Conservation (phyloP, 1,284 basidiomycete genomes). For the Calocybe gambosa region DNA sequence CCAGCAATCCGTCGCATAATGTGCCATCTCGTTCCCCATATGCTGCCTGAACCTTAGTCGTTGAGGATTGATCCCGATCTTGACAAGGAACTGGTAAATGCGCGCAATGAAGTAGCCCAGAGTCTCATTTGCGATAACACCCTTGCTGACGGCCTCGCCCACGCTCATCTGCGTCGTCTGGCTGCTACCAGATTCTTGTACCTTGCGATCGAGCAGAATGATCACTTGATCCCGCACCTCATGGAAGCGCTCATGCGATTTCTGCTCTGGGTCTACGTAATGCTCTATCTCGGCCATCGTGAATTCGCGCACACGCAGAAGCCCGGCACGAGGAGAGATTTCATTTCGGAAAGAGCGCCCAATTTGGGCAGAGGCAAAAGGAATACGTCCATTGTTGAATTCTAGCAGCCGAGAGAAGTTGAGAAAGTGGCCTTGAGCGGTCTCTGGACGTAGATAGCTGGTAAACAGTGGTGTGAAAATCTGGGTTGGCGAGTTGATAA, state of each 20-base stretch:
- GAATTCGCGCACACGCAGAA: conserved; percentile 97
- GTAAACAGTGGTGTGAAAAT: neutral
- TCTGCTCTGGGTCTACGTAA: conserved; percentile 94
- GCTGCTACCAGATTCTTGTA: conserved; percentile 76
- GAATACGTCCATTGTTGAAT: conserved; percentile 95
- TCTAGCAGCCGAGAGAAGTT: conserved; percentile 97
- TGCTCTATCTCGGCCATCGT: conserved; percentile 99
- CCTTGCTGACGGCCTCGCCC: conserved; percentile 84
- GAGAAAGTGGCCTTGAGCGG: conserved; percentile 98
- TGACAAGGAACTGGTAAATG: conserved; percentile 86
- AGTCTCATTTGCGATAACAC: conserved; percentile 94
- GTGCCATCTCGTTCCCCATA: conserved; percentile 96
- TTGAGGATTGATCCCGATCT: conserved; percentile 87
- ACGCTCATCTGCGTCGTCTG: conserved; percentile 66
- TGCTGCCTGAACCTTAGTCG: conserved; percentile 94
- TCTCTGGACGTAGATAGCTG: conserved; percentile 95
- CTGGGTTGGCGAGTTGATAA: no score
- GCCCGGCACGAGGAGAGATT: conserved; percentile 93
- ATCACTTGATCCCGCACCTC: conserved; percentile 78
- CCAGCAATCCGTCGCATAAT: conserved; percentile 99
- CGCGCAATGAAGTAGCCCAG: conserved; percentile 96
- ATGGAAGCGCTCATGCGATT: conserved; percentile 79
- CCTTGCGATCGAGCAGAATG: conserved; percentile 76
- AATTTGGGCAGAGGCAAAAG: conserved; percentile 97
- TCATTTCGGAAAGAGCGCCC: conserved; percentile 98